phyloP scores from a whole-genome alignment of 352 stramenopile genomes.

The Paralagenidium karlingii region DNA sequence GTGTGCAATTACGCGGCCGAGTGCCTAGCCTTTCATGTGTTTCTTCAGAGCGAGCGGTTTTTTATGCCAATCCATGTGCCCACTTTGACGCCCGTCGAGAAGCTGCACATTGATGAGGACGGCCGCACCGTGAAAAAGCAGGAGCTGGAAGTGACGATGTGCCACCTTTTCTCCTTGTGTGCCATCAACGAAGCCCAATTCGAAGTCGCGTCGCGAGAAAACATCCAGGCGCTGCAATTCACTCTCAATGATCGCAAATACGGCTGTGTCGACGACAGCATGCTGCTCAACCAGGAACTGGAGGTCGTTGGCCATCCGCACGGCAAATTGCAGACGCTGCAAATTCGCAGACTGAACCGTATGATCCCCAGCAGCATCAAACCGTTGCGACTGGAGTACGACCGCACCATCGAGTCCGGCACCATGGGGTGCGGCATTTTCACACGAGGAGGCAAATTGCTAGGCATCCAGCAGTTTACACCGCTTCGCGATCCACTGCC shows the following conservation, averaged over 20 bases:
- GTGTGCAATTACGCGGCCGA: slow-evolving; percentile 39
- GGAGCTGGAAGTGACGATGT: too few relatives aligned
- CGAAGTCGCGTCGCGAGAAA: slow-evolving; percentile 18
- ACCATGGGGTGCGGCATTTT: slow-evolving; percentile 28
- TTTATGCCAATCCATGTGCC: slow-evolving; percentile 23
- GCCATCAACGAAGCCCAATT: slow-evolving; percentile 45
- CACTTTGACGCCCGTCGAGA: too few relatives aligned
- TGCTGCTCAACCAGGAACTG: slow-evolving; percentile 10
- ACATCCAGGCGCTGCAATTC: slow-evolving; percentile 27
- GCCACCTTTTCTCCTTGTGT: slow-evolving; percentile 42
- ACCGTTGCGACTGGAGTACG: slow-evolving; percentile 27
- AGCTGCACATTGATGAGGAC: too few relatives aligned
- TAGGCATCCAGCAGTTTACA: slow-evolving; percentile 32
- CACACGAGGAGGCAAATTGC: slow-evolving; percentile 37
- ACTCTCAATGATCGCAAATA: slow-evolving; percentile 47
- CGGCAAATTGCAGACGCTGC: slow-evolving; percentile 37
- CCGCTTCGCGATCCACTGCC: slow-evolving; percentile 20
- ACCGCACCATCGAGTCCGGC: slow-evolving; percentile 24
- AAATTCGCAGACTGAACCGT: slow-evolving; percentile 16
- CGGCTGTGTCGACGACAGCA: slow-evolving; percentile 15
- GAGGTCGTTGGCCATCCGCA: slow-evolving; percentile 49
- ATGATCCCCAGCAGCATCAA: slow-evolving; percentile 42
- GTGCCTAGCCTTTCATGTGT: slow-evolving; percentile 26
- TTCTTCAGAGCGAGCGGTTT: slow-evolving; percentile 31
- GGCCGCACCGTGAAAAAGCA: too few relatives aligned